These are phyloP conservation scores for Rhodamnia rubescens DNA, from an alignment of 345 rosid species.

Conservation along the genomic window DNA sequence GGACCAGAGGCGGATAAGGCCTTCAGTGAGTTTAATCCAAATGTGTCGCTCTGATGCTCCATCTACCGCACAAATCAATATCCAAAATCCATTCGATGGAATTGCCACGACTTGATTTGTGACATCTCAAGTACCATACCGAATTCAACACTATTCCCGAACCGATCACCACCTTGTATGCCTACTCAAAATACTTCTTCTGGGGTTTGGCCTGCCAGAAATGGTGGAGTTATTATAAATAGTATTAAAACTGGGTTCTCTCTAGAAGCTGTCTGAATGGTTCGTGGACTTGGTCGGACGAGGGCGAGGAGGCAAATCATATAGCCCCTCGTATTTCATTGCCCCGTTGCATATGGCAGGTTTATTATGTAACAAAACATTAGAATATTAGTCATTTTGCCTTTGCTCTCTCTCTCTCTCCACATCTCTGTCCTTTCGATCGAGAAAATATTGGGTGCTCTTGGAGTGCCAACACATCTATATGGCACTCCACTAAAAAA, in stretches of 20 bases:
- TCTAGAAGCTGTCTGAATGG: not conserved
- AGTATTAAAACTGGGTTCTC: fast-evolving
- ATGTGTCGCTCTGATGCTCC: not conserved
- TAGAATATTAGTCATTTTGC: not conserved
- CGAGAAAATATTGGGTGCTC: too few relatives aligned
- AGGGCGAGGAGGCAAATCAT: not conserved
- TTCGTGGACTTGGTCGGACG: not conserved
- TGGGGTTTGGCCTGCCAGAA: fast-evolving
- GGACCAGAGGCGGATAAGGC: not conserved
- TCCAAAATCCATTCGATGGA: not conserved
- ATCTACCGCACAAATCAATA: not conserved
- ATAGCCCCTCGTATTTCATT: not conserved
- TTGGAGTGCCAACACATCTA: too few relatives aligned
- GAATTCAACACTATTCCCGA: not conserved
- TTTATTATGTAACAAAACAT: not conserved
- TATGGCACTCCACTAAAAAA: too few relatives aligned
- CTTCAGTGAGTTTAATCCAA: not conserved
- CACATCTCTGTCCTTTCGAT: not conserved
- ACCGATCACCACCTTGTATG: not conserved
- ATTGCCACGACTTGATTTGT: not conserved
- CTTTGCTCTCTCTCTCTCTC: not conserved
- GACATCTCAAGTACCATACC: not conserved
- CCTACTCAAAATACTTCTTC: not conserved
- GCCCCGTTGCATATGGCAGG: not conserved
- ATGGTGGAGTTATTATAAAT: fast-evolving